Base-by-base conservation (phyloP, 768 basidiomycete genomes). In the Russula virescens region DNA sequence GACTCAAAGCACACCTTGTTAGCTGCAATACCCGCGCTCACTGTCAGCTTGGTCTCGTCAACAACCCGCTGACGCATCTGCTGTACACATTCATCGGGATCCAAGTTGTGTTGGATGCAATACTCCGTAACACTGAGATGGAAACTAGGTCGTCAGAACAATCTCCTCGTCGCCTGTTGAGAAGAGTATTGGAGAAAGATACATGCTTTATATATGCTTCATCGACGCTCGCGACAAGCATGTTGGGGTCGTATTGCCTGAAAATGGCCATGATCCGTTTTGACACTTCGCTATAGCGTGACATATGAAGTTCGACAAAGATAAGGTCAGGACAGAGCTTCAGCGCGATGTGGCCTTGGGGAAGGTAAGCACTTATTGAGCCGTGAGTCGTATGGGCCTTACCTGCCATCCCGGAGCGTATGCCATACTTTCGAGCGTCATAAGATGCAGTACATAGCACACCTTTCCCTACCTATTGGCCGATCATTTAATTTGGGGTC, bases 321-420 rank as follows among this genome's bases (percentile, higher is more conserved):
- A 91, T 84, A 19, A 99, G 82, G 9, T 94, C 84, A 3, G 97
- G 94, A 71, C 94, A 98, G 10, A 99, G 82, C 70, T 93, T 96
- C 78, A 87, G 88, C 18, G 96, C 96, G 48, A 98, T 86, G 73
- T 94, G 96, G 55, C 85, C 94, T 91, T 38, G 55, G 26, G 31
- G 0, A 10, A 47, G 38, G 34, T 64, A 43, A 63, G 46, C 35
- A 34, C 25, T 21, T 26, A 18, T 21, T 25, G 23, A 3, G n/a
- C 21, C 11, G 59, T 46, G 45, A 42, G 26, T 16, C 2, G 13
- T 2, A 45, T 38, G 6, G 21, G 25, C 69, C 79, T 64, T 68
- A 89, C 91, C 83, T n/a, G 96, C 84, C 97, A 98, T 98, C 31
- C 93, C 96, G 5, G 94, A 96, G 48, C 97, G 86, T 35, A 91